Percentiles rank a stretch among this genome's conserved stretches.
phyloP scores from a whole-genome alignment of 164 flowering plant species.

The Vitis amurensis region DNA sequence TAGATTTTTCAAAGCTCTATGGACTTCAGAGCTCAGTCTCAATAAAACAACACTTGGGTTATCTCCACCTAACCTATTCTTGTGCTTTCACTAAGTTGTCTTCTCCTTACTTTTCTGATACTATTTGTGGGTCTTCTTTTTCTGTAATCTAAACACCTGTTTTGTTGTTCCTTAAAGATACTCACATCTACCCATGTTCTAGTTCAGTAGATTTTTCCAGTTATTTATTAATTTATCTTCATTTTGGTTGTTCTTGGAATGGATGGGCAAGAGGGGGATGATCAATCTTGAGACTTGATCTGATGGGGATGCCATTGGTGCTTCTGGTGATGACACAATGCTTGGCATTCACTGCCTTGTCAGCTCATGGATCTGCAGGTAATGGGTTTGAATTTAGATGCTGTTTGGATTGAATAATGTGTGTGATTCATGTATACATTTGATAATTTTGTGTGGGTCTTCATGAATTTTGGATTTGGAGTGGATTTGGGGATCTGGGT shows the following conservation, averaged over 20 bases:
- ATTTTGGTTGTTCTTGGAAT: conserved; percentile 4
- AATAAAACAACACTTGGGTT: background rate
- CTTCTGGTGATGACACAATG: conserved; percentile 16
- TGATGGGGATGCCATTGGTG: conserved; percentile 30
- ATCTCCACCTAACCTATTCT: conserved; percentile 8
- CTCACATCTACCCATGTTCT: background rate
- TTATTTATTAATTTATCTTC: background rate
- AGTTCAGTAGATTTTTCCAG: background rate
- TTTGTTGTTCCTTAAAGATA: conserved; percentile 12
- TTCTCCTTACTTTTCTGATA: conserved; percentile 14
- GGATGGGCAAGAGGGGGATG: conserved; percentile 14
- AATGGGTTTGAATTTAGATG: conserved; percentile 12
- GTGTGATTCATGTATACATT: no score
- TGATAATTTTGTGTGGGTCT: no score
- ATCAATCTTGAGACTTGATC: conserved; percentile 15
- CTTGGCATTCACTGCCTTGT: conserved; percentile 8
- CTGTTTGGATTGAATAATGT: conserved; percentile 5
- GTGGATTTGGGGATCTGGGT: conserved; percentile 14
- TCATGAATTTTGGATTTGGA: background rate
- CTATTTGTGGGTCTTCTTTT: conserved; percentile 25
- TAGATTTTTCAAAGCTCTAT: conserved; percentile 11
- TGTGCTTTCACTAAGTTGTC: conserved; percentile 2
- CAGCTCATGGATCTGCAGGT: conserved; percentile 58
- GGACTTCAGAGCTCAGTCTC: conserved; percentile 8
- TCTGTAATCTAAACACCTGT: background rate